Conservation (phyloP, 345 rosid species). For the Salix purpurea region DNA sequence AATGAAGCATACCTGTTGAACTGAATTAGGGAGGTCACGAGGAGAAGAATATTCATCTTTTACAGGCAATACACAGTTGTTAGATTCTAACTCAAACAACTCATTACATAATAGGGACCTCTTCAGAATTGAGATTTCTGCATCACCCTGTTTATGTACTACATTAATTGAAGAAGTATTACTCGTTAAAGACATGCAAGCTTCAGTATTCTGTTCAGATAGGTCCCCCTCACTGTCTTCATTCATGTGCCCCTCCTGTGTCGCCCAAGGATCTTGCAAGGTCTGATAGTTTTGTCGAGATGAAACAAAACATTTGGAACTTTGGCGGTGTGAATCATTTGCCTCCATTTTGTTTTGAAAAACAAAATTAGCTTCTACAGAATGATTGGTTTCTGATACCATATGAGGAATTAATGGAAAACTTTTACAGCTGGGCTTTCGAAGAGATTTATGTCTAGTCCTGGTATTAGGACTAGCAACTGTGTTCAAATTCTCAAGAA, state of each 20-base stretch:
- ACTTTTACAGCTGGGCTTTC: slow-evolving; percentile 2
- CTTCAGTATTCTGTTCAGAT: background rate
- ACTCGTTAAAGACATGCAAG: background rate
- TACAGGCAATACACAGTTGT: background rate
- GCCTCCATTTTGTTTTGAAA: slow-evolving; percentile 15
- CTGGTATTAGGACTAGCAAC: slow-evolving; percentile 3
- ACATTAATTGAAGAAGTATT: background rate
- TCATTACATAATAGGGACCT: slow-evolving; percentile 8
- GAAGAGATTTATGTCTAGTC: slow-evolving; percentile 7
- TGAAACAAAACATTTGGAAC: background rate
- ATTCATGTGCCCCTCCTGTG: slow-evolving; percentile 5
- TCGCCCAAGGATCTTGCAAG: background rate
- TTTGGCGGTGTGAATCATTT: background rate
- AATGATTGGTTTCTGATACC: slow-evolving; percentile 4
- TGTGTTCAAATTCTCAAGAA: slow-evolving; percentile 8
- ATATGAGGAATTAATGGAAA: slow-evolving; percentile 1
- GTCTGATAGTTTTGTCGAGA: slow-evolving; percentile 1
- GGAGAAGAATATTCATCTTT: slow-evolving; percentile 12
- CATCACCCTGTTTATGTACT: slow-evolving; percentile 10
- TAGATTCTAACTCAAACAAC: slow-evolving; percentile 12
- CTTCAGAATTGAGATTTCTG: slow-evolving; percentile 1
- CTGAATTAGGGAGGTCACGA: slow-evolving; percentile 2
- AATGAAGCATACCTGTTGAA: slow-evolving; percentile 33
- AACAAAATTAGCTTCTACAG: background rate
- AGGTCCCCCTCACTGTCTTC: slow-evolving; percentile 4